These are phyloP conservation scores for Fusarium tuaranense DNA, from an alignment of 2,329 filamentous ascomycete species.

Conservation along the genomic window DNA sequence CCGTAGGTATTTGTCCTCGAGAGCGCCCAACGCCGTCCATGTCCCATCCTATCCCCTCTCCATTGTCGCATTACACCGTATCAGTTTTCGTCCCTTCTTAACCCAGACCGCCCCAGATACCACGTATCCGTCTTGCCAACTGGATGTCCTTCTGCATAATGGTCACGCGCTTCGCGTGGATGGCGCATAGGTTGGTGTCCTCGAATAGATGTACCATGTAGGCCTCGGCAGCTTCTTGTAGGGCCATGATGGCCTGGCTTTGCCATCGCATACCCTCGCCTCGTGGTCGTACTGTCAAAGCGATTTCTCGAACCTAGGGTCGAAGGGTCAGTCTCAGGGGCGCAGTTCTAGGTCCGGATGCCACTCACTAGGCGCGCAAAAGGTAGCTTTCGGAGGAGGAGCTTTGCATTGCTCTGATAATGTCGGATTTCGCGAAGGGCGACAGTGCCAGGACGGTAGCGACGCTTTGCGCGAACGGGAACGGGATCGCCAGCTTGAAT, in stretches of 20 bases:
- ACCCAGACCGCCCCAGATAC: slow-evolving; percentile 78
- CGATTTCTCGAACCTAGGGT: slow-evolving; percentile 72
- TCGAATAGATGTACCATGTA: slow-evolving; percentile 98
- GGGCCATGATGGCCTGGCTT: slow-evolving; percentile 90
- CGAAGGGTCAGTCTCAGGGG: slow-evolving; percentile 20
- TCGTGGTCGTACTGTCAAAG: slow-evolving; percentile 70
- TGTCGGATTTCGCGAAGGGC: slow-evolving; percentile 92
- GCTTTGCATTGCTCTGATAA: slow-evolving; percentile 90
- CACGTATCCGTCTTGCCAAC: slow-evolving; percentile 83
- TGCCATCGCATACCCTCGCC: slow-evolving; percentile 90
- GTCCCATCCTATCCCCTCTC: slow-evolving; percentile 13
- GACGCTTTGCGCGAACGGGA: slow-evolving; percentile 69
- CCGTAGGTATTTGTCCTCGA: slow-evolving; percentile 39
- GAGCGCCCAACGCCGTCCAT: slow-evolving; percentile 35
- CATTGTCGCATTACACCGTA: slow-evolving; percentile 19
- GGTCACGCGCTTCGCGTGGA: slow-evolving; percentile 95
- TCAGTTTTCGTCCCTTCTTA: slow-evolving; percentile 45
- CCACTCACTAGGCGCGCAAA: slow-evolving; percentile 77
- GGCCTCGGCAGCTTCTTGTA: slow-evolving; percentile 96
- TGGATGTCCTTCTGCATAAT: slow-evolving; percentile 99
- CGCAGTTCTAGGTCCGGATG: neutral
- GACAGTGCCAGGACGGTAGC: slow-evolving; percentile 83
- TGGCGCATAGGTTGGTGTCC: slow-evolving; percentile 84
- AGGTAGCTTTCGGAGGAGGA: slow-evolving; percentile 83
- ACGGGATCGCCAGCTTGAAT: slow-evolving; percentile 77